Percentiles rank a stretch among this genome's conserved stretches.
Evolutionary conservation across 257 asterid species (phyloP).

Genomic region (Sherardia arvensis): DNA sequence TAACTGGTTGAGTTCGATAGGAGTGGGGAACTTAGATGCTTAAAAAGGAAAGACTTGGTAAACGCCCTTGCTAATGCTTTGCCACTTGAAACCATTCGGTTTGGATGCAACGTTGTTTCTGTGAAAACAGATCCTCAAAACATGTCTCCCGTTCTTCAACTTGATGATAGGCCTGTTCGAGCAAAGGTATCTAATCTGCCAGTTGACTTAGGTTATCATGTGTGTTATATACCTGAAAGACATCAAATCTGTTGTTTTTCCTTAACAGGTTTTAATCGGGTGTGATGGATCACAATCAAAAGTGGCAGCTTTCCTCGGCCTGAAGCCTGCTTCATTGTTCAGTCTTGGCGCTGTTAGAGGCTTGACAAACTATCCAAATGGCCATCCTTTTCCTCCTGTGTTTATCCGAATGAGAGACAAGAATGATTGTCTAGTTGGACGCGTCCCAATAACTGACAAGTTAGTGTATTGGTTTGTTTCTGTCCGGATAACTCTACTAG

Average conservation of each 20-base stretch:
- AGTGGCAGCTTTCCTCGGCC: slow-evolving; percentile 27
- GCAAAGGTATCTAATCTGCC: slow-evolving; percentile 17
- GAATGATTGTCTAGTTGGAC: slow-evolving; percentile 15
- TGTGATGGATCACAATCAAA: slow-evolving; percentile 32
- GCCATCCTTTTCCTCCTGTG: slow-evolving; percentile 17
- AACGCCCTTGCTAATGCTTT: slow-evolving; percentile 27
- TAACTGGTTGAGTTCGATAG: neutral
- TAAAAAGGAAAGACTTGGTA: slow-evolving; percentile 29
- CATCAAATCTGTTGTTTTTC: neutral
- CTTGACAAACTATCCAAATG: slow-evolving; percentile 25
- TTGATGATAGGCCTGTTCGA: slow-evolving; percentile 11
- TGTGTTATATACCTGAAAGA: neutral
- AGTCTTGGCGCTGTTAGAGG: slow-evolving; percentile 19
- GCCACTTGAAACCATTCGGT: slow-evolving; percentile 21
- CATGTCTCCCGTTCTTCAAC: slow-evolving; percentile 20
- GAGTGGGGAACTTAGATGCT: slow-evolving; percentile 27
- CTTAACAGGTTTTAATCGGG: slow-evolving; percentile 26
- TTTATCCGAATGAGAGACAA: slow-evolving; percentile 19
- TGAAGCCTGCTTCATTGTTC: slow-evolving; percentile 18
- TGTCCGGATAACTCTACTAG: slow-evolving; percentile 12
- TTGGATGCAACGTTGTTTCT: slow-evolving; percentile 17
- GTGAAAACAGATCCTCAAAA: slow-evolving; percentile 18
- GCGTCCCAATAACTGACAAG: slow-evolving; percentile 22
- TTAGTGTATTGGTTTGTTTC: slow-evolving; percentile 27
- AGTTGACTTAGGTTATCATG: neutral